Conservation (phyloP, 768 basidiomycete genomes). For the Pluteus cervinus region DNA sequence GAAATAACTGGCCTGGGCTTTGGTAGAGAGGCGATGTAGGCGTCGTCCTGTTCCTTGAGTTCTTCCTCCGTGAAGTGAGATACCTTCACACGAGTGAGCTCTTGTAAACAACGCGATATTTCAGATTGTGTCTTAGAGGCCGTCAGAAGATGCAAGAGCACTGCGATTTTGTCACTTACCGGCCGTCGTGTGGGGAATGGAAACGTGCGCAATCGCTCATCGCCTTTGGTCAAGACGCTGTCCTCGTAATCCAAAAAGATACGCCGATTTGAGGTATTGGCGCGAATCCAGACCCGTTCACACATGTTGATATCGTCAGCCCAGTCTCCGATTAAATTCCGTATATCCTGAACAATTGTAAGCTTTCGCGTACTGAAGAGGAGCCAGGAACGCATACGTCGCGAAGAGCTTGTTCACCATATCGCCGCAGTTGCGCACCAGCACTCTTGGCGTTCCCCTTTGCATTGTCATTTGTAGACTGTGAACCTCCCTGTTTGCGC, state of each 20-base stretch:
- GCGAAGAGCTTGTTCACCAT: slow-evolving; percentile 88
- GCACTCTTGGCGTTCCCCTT: slow-evolving; percentile 93
- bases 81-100: slow-evolving; percentile 79
- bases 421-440: slow-evolving; percentile 88
- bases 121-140: slow-evolving; percentile 78
- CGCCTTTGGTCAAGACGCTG: slow-evolving; percentile 70
- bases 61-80: slow-evolving; percentile 84
- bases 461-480: slow-evolving; percentile 85
- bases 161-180: slow-evolving; percentile 37
- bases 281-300: slow-evolving; percentile 89
- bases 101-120: slow-evolving; percentile 76
- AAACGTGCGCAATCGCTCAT: slow-evolving; percentile 80
- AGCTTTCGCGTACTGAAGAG: slow-evolving; percentile 2
- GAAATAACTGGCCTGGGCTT: slow-evolving; percentile 59
- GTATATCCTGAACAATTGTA: slow-evolving; percentile 66
- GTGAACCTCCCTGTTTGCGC: slow-evolving; percentile 95
- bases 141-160: slow-evolving; percentile 1
- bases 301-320: slow-evolving; percentile 78
- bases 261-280: slow-evolving; percentile 78
- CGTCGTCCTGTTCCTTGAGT: slow-evolving; percentile 82
- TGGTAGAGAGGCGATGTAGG: slow-evolving; percentile 82
- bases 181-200: slow-evolving; percentile 96
- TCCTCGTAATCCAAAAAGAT: slow-evolving; percentile 91
- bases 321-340: slow-evolving; percentile 79
- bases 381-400: slow-evolving; percentile 50